phyloP scores from a whole-genome alignment of 1,284 basidiomycete species.

The Ceratobasidium papillatum region DNA sequence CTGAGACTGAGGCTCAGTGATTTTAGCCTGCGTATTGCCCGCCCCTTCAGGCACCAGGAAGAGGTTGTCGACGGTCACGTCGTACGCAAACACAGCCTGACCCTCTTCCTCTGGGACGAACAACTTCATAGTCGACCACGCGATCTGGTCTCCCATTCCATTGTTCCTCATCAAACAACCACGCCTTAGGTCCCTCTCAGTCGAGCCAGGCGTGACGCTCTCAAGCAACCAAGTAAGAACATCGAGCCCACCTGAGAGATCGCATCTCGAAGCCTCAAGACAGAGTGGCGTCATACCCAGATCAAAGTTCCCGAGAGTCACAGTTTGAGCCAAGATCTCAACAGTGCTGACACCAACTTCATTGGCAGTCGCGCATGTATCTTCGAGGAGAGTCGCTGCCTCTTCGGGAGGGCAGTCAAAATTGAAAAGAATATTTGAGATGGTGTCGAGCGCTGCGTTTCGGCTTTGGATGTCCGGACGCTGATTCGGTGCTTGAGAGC shows the following conservation, averaged over 20 bases:
- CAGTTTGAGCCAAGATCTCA: constrained; percentile 6
- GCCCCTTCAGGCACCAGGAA: background rate
- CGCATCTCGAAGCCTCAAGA: constrained; percentile 22
- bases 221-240: constrained; percentile 18
- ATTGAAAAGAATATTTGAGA: constrained; percentile 28
- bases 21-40: background rate
- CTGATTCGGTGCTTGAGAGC: background rate
- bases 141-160: constrained; percentile 25
- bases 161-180: constrained; percentile 28
- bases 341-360: constrained; percentile 11
- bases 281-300: constrained; percentile 25
- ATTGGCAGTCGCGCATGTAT: constrained; percentile 17
- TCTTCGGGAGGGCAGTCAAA: constrained; percentile 11
- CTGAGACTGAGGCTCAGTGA: background rate
- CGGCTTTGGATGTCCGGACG: constrained; percentile 12
- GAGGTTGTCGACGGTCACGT: constrained; percentile 3
- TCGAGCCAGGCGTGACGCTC: background rate
- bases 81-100: constrained; percentile 20
- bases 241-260: background rate
- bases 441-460: constrained; percentile 5
- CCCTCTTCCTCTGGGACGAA: constrained; percentile 15
- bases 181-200: background rate
- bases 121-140: constrained; percentile 20
- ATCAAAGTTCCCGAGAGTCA: constrained; percentile 11
- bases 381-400: constrained; percentile 3